Evolutionary conservation across 2,329 filamentous ascomycete species (phyloP), one percentile per base, ranked within the genome.

Genomic region (Colletotrichum tropicicola): DNA sequence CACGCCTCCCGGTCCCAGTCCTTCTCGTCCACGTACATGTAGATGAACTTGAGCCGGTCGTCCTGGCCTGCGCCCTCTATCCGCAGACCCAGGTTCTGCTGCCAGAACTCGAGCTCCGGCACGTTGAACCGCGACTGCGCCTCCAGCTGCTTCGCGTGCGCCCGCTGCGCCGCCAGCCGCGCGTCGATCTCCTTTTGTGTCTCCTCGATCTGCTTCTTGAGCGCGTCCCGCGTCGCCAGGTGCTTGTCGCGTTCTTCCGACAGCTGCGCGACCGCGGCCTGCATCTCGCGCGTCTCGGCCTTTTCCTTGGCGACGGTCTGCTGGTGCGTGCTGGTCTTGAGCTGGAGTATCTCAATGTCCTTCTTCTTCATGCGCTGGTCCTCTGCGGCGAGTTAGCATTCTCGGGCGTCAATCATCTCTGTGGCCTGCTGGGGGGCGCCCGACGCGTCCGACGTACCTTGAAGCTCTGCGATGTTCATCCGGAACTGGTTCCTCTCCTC

Each of bases 31-130:
- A 98, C 83, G 76, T 97, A 92, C 27, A 89, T 92, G 74, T 93
- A 99, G 3, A 96, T 87, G 76, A 99, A 97, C 78, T 95, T 95
- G 70, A 99, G 83, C 25, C 92, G 87, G 78, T 98, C 94, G 68
- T 92, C 90, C 73, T 88, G 87, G 1, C 93, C 94, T 0, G 92
- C 92, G 2, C 95, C 95, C 74, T 98, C 95, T 73, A 99, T 97
- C 66, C 91, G 85, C 74, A 98, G 78, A 63, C 95, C 94, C 65
- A 99, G 82, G 75, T 95, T 96, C 58, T 91, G 91, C 76, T 97
- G 92, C 96, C 96, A 99, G 75, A 98, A 98, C 70, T 94, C 92
- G 47, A 99, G 85, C 81, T 99, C 96, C 0, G 96, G 96, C 44
- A 92, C 87, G 78, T 99, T 98, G 78, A 95, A 92, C 32, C 93